A percentile compares a stretch with the other conserved stretches of the same genome.
These are phyloP conservation scores for Hypoxylon fuscum DNA, from an alignment of 495 filamentous ascomycete genomes.

Conservation along the genomic window DNA sequence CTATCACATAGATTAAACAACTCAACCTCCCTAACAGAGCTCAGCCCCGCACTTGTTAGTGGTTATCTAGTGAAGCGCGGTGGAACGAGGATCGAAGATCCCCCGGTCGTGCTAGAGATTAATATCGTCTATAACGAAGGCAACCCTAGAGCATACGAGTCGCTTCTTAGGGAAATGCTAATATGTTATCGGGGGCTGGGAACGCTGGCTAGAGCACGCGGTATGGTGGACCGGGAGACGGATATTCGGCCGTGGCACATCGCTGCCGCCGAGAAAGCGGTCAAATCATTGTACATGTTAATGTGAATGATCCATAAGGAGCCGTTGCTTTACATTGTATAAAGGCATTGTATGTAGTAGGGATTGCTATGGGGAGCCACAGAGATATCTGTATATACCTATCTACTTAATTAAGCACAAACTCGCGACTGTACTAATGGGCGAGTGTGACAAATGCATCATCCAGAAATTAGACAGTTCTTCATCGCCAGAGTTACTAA, in stretches of 20 bases:
- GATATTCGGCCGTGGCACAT: conserved; percentile 87
- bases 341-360: too few relatives aligned
- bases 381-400: too few relatives aligned
- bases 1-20: conserved; percentile 76
- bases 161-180: conserved; percentile 74
- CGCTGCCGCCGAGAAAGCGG: conserved; percentile 75
- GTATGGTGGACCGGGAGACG: conserved; percentile 67
- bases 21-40: conserved; percentile 68
- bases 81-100: conserved; percentile 66
- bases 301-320: conserved; percentile 52
- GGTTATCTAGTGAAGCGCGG: conserved; percentile 82
- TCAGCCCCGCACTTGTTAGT: conserved; percentile 70
- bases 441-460: too few relatives aligned
- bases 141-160: conserved; percentile 63
- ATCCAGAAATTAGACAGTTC: too few relatives aligned
- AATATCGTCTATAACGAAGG: conserved; percentile 69
- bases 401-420: too few relatives aligned
- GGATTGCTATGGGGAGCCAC: too few relatives aligned
- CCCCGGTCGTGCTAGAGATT: conserved; percentile 69
- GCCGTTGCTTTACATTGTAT: not conserved
- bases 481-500: too few relatives aligned
- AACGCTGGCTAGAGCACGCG: conserved; percentile 74
- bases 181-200: conserved; percentile 79
- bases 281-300: conserved; percentile 63
- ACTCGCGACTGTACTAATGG: too few relatives aligned